Conservation (phyloP, 345 rosid genomes). For the Crucihimalaya himalaica region DNA sequence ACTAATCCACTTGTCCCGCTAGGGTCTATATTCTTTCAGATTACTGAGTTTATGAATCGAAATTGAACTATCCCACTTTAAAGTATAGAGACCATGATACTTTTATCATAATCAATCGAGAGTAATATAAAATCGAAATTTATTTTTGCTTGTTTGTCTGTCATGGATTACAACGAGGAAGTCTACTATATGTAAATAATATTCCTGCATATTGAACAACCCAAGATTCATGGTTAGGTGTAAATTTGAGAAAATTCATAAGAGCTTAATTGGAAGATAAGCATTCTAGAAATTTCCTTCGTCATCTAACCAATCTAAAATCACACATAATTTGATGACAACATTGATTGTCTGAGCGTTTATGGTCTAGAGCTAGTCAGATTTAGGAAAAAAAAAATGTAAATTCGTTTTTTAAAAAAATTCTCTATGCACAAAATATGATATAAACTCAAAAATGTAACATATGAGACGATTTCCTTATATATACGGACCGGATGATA, state of each 20-base stretch:
- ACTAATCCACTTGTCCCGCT: not conserved
- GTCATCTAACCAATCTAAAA: not conserved
- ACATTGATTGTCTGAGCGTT: not conserved
- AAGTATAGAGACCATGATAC: not conserved
- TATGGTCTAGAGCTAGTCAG: not conserved
- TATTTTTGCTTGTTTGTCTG: not conserved
- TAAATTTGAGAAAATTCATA: not conserved
- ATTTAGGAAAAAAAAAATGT: not conserved
- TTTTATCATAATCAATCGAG: not conserved
- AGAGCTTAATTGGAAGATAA: conserved; percentile 7
- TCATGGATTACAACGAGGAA: not conserved
- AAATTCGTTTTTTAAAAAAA: not conserved
- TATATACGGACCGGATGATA: no score
- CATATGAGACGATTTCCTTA: not conserved
- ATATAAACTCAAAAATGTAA: no score
- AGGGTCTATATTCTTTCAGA: not conserved
- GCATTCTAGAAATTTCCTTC: not conserved
- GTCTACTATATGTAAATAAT: not conserved
- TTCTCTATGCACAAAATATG: no score
- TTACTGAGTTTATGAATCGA: not conserved
- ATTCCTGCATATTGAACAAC: not conserved
- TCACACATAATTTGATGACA: not conserved
- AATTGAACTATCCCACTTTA: not conserved
- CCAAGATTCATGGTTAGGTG: not conserved
- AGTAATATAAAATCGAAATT: not conserved